Percentiles rank a stretch among this genome's conserved stretches.
Conservation (phyloP, 1,139 yeast species). For the Nakaseomyces bracarensis region DNA sequence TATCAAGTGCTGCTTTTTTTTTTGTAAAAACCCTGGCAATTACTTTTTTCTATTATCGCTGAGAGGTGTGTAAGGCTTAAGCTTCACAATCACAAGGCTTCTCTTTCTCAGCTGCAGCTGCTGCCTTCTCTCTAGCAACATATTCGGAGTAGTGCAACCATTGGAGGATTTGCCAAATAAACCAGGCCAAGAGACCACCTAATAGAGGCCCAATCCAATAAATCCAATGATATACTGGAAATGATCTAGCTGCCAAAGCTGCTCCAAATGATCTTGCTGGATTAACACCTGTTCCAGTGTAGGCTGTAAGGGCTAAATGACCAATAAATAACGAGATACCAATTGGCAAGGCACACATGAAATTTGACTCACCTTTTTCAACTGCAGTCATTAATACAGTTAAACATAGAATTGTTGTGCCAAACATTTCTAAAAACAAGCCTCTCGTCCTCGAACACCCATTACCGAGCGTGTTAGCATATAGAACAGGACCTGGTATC, state of each 20-base stretch:
- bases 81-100: neutral
- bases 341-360: slow-evolving; percentile 72
- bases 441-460: slow-evolving; percentile 67
- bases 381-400: slow-evolving; percentile 78
- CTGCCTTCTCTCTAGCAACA: slow-evolving; percentile 8
- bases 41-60: too few species aligned
- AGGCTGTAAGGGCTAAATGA: slow-evolving; percentile 71
- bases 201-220: slow-evolving; percentile 82
- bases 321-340: slow-evolving; percentile 76
- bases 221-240: slow-evolving; percentile 82
- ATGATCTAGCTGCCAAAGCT: slow-evolving; percentile 55
- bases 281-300: slow-evolving; percentile 85
- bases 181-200: slow-evolving; percentile 58
- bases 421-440: slow-evolving; percentile 72
- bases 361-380: slow-evolving; percentile 67
- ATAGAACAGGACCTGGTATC: slow-evolving; percentile 72
- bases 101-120: slow-evolving; percentile 6
- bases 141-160: slow-evolving; percentile 42
- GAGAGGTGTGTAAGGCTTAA: too few species aligned
- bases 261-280: slow-evolving; percentile 90
- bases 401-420: slow-evolving; percentile 59
- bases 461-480: slow-evolving; percentile 64
- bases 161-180: slow-evolving; percentile 58
- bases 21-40: too few species aligned
- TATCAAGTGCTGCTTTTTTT: too few species aligned